phyloP scores from a whole-genome alignment of 2,329 filamentous ascomycete genomes.

The Microsporum ferrugineum region DNA sequence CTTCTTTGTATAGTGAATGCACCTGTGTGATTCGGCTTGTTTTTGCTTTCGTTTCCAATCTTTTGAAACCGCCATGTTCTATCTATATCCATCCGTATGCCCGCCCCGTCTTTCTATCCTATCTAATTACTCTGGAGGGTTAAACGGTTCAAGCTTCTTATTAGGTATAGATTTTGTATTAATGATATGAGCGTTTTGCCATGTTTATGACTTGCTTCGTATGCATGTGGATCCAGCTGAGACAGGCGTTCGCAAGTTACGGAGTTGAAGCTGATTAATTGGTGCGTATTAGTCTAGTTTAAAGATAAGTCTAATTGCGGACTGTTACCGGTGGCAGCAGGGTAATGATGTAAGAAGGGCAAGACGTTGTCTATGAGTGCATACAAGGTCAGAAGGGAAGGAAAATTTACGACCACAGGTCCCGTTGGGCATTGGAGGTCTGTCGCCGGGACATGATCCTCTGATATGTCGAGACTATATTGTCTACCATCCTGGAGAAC shows the following conservation, averaged over 20 bases:
- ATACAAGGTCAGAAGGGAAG: not conserved
- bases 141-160: not conserved
- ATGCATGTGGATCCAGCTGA: not conserved
- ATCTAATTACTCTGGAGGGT: not conserved
- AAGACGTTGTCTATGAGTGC: not conserved
- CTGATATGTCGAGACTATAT: conserved; percentile 4
- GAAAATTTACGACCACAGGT: conserved; percentile 10
- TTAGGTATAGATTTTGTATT: not conserved
- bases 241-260: not conserved
- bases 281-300: too few relatives aligned
- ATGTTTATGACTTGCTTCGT: not conserved
- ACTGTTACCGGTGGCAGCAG: too few relatives aligned
- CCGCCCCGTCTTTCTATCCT: not conserved
- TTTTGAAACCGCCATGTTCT: not conserved
- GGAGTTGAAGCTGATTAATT: not conserved
- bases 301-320: too few relatives aligned
- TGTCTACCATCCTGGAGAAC: conserved; percentile 3
- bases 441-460: not conserved
- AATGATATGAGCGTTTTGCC: conserved; percentile 1
- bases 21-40: not conserved
- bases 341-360: not conserved
- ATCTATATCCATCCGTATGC: not conserved
- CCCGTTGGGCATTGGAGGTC: not conserved
- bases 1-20: not conserved
- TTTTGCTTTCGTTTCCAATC: not conserved